Evolutionary conservation across 306 rosid species (phyloP), one percentile per base, ranked within the genome.

Genomic region (Casuarina equisetifolia): DNA sequence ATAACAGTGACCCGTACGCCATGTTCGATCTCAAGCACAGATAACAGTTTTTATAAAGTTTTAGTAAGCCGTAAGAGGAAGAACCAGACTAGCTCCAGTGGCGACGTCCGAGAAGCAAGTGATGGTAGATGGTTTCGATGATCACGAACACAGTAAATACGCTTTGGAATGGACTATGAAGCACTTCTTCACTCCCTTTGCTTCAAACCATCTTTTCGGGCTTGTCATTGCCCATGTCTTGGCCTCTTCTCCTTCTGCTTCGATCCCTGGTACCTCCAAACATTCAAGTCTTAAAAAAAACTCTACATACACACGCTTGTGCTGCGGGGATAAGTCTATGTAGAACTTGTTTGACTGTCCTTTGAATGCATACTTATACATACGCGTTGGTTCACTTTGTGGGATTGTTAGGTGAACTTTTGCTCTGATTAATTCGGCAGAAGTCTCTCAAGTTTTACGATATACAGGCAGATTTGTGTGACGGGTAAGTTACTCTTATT

Each of bases 111-210:
- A 86, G 76, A 88, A 85, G 83, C 96, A 82, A 76, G 89, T 88
- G 76, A 83, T 95, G 90, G 82, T 89, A 45, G 82, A 87, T 3
- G 98, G 90, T 0, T 53, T 87, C 49, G 97, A 95, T 73, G 97
- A 92, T 25, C 88, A 91, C 55, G 89, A 87, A 25, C 85, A 51
- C 52, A 90, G 92, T 82, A 5, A 4, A 0, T 83, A 92, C 61
- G 97, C 97, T 0, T 79, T 92, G 12, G 78, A 80, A 66, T 92
- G 97, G 97, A 86, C 87, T 20, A 61, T 92, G 4, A 89, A 87
- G 35, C 96, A 87, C 61, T 83, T 88, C 81, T 52, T 92, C 70
- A 0, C 66, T 0, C 78, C 89, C 4, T 72, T 35, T 0, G 7
- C 71, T 0, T 0, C 70, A 0, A 77, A 69, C 70, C 48, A 73